Conservation (phyloP, 495 filamentous ascomycete species). For the Penicillium samsonianum region DNA sequence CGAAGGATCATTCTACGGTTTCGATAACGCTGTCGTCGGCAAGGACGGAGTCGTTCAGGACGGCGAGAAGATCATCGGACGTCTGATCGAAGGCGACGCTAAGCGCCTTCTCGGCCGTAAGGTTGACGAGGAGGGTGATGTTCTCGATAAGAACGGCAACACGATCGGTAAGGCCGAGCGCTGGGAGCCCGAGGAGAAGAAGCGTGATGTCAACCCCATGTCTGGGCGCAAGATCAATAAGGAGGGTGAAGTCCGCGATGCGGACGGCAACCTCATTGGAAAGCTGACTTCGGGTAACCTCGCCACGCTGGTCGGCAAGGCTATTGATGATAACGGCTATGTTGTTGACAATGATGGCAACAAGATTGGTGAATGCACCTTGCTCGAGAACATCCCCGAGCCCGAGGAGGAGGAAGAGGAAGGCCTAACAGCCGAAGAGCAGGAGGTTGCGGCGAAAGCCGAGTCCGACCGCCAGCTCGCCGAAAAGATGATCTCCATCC, state of each 20-base stretch:
- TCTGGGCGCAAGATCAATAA: slow-evolving; percentile 75
- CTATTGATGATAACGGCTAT: slow-evolving; percentile 84
- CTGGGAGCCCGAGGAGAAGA: slow-evolving; percentile 76
- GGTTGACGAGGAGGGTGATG: slow-evolving; percentile 83
- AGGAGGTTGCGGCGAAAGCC: slow-evolving; percentile 56
- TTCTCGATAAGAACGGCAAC: slow-evolving; percentile 81
- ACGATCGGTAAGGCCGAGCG: slow-evolving; percentile 77
- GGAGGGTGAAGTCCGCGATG: slow-evolving; percentile 79
- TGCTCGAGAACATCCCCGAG: slow-evolving; percentile 73
- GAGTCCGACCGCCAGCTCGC: slow-evolving; percentile 76
- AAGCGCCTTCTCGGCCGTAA: slow-evolving; percentile 70
- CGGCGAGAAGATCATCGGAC: slow-evolving; percentile 68
- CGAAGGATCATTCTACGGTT: slow-evolving; percentile 79
- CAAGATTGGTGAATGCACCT: slow-evolving; percentile 75
- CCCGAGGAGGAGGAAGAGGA: slow-evolving; percentile 36
- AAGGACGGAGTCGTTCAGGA: slow-evolving; percentile 75
- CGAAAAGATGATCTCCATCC: slow-evolving; percentile 70
- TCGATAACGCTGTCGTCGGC: slow-evolving; percentile 67
- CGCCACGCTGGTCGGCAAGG: slow-evolving; percentile 68
- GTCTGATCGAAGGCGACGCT: slow-evolving; percentile 70
- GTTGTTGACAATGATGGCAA: slow-evolving; percentile 82
- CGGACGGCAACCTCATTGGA: slow-evolving; percentile 78
- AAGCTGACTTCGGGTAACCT: slow-evolving; percentile 75
- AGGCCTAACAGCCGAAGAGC: slow-evolving; percentile 47
- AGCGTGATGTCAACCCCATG: slow-evolving; percentile 68